Base-by-base conservation (phyloP, 2,329 filamentous ascomycete species). In the Didymella exigua region DNA sequence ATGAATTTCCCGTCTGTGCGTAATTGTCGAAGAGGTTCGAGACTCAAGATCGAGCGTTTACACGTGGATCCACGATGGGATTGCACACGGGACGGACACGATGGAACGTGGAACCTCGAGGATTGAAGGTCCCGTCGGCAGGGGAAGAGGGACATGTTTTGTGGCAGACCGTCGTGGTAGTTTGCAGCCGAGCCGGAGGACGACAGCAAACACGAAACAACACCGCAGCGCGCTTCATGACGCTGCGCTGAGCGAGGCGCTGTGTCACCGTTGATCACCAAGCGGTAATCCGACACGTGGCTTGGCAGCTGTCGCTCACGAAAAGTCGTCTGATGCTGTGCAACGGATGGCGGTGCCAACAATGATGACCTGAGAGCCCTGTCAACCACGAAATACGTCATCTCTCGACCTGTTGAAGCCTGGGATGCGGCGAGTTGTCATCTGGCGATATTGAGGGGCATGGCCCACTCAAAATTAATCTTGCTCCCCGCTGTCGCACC, bases 401-500 rank as follows among this genome's bases (percentile, higher is more conserved):
- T 65, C 56, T 67, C 62, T 52, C 58, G 43, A 62, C 52, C 49
- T 54, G 42, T 29, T 29, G 38, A 36, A 27, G 46, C 30, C 51
- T 43, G 43, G 55, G 51, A 47, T 47, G 48, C 33, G 48, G 31
- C 46, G 49, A 29, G 50, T 48, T 49, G 48, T 27, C 37, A 51
- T 7, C 33, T 37, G 49, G 43, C 55, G 44, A 61, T 62, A 56
- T 58, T 56, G 53, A 57, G 54, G 47, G 58, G 48, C 59, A 60
- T 52, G 61, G 61, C 54, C 56, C 54, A 36, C 42, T 37, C 27
- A 37, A 33, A 34, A 49, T 55, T 54, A 60, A 68, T 64, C 30
- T 62, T 54, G 38, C 52, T 44, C 49, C 58, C 63, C 62, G 65
- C 42, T 50, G 57, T 49, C 52, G 31, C 57, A 54, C 45, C n/a